Conservation (phyloP, 2,329 filamentous ascomycete genomes). For the Diaporthe aspalathi region DNA sequence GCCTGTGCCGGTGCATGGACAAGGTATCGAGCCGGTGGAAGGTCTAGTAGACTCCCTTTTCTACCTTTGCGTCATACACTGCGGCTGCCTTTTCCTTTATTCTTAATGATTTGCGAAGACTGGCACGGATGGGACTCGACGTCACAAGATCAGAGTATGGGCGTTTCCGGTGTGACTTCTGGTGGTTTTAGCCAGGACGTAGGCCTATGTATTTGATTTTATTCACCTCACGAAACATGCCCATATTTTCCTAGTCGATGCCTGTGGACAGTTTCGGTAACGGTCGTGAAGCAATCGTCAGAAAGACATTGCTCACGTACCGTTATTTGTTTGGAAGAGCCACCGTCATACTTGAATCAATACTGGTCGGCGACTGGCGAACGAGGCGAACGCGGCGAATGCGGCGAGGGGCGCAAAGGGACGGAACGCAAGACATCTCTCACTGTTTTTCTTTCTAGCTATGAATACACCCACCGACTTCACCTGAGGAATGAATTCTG, state of each 20-base stretch:
- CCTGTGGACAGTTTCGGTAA: conserved; percentile 18
- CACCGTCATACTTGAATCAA: background rate
- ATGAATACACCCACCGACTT: conserved; percentile 36
- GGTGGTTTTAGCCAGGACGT: background rate
- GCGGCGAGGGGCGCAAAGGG: background rate
- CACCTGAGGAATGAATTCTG: conserved; percentile 9
- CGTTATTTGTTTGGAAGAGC: conserved; percentile 2
- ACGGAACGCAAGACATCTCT: conserved; percentile 11
- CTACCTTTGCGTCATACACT: conserved; percentile 15
- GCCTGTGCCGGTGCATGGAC: conserved; percentile 27
- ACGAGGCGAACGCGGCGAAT: conserved; percentile 1
- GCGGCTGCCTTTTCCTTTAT: background rate
- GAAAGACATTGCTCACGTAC: background rate
- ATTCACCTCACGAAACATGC: conserved; percentile 9
- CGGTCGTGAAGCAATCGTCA: conserved; percentile 10
- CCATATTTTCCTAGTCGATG: background rate
- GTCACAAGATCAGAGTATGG: conserved; percentile 21
- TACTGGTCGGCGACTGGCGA: conserved; percentile 2
- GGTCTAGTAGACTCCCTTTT: conserved; percentile 35
- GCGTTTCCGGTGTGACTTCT: conserved; percentile 22
- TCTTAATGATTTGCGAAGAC: conserved; percentile 8
- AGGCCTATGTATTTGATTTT: conserved; percentile 11
- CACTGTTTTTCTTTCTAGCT: conserved; percentile 26
- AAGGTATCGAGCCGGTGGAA: conserved; percentile 29
- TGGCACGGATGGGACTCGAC: conserved; percentile 25